Conservation (phyloP, 345 rosid species). For the Salix caprea region DNA sequence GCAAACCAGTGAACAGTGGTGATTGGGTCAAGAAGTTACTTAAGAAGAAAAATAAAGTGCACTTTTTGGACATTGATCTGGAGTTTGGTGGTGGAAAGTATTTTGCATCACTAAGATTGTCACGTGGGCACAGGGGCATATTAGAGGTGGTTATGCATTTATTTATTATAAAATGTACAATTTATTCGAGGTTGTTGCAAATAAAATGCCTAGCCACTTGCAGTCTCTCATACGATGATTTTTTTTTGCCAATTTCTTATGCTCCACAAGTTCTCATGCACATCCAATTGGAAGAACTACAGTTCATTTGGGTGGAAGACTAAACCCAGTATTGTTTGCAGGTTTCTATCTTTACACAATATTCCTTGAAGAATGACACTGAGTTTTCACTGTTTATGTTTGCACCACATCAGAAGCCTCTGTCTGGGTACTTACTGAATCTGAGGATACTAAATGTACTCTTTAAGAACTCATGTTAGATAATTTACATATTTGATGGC, state of each 20-base stretch:
- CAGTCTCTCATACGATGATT: not conserved
- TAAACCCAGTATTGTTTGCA: conserved; percentile 35
- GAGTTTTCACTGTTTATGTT: conserved; percentile 54
- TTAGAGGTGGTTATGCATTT: conserved; percentile 58
- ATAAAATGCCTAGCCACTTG: conserved; percentile 13
- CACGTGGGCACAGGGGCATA: conserved; percentile 76
- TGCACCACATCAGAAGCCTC: conserved; percentile 57
- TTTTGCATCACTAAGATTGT: conserved; percentile 68
- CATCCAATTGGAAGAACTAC: not conserved
- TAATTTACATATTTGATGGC: conserved; percentile 10
- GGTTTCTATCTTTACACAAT: conserved; percentile 70
- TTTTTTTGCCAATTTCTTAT: not conserved
- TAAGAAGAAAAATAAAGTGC: conserved; percentile 51
- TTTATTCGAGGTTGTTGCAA: not conserved
- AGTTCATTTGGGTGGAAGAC: conserved; percentile 1
- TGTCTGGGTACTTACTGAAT: conserved; percentile 46
- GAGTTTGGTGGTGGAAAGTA: conserved; percentile 82
- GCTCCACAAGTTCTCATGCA: not conserved
- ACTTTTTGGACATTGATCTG: conserved; percentile 63
- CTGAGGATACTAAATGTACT: conserved; percentile 20
- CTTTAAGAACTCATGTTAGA: conserved; percentile 4
- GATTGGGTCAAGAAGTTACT: conserved; percentile 82
- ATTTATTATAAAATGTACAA: not conserved
- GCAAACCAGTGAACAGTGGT: conserved; percentile 76
- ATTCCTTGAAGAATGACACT: conserved; percentile 72